Evolutionary conservation across 306 rosid species (phyloP).

Genomic region (Trifolium subterraneum): DNA sequence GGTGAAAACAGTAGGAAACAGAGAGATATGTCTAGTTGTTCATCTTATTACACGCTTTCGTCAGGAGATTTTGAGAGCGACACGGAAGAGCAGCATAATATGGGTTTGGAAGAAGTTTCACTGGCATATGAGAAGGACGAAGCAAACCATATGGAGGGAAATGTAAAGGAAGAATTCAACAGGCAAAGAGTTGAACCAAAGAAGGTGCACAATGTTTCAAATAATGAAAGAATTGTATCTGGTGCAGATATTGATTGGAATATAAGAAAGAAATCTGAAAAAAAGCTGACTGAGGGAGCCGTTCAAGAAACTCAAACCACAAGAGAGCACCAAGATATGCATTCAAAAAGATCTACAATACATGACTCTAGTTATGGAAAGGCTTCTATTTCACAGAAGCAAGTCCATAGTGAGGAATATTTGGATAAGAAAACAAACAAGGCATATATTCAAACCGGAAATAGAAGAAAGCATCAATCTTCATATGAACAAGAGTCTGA

Average conservation of each 20-base stretch:
- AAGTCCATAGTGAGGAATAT: constrained; percentile 45
- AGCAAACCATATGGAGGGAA: constrained; percentile 44
- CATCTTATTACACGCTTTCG: constrained; percentile 82
- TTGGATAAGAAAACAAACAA: constrained; percentile 49
- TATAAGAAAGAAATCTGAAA: constrained; percentile 74
- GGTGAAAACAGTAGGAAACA: constrained; percentile 50
- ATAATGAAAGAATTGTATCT: constrained; percentile 46
- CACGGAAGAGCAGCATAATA: constrained; percentile 63
- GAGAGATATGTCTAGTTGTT: constrained; percentile 73
- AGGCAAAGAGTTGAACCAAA: constrained; percentile 38
- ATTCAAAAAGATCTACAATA: constrained; percentile 42
- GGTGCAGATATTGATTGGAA: constrained; percentile 55
- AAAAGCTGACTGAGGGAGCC: constrained; percentile 52
- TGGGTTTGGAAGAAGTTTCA: constrained; percentile 57
- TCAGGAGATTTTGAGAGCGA: constrained; percentile 71
- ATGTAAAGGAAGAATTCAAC: constrained; percentile 48
- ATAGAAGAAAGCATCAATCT: constrained; percentile 50
- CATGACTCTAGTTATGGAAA: constrained; percentile 49
- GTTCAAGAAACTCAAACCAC: constrained; percentile 49
- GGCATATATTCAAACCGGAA: constrained; percentile 50
- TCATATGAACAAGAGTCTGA: constrained; percentile 46
- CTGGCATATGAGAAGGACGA: constrained; percentile 50
- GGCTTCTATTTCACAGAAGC: constrained; percentile 58
- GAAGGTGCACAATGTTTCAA: constrained; percentile 38
- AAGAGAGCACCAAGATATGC: constrained; percentile 52